These are phyloP conservation scores for Colletotrichum orchidophilum DNA, from an alignment of 2,329 filamentous ascomycete genomes.

Conservation along the genomic window DNA sequence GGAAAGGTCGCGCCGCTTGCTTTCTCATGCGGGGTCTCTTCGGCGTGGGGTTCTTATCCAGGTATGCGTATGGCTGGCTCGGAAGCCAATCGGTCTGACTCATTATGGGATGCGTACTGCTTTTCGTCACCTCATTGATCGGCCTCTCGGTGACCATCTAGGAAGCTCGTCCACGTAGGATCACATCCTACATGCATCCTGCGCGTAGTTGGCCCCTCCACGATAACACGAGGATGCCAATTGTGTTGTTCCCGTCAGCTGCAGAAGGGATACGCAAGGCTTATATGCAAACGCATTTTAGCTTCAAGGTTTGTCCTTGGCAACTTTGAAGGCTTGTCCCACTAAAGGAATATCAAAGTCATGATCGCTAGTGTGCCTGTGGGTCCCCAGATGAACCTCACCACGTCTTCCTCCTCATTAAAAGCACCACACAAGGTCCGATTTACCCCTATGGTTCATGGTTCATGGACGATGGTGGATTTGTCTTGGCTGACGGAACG, in stretches of 20 bases:
- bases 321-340: neutral
- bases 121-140: neutral
- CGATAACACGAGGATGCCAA: neutral
- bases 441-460: neutral
- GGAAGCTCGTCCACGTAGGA: conserved; percentile 8
- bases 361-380: neutral
- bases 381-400: neutral
- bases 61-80: neutral
- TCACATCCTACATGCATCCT: neutral
- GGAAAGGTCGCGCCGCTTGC: neutral
- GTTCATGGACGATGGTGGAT: neutral
- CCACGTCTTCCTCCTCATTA: too few relatives aligned
- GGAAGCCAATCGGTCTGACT: conserved; percentile 24
- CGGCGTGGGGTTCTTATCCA: neutral
- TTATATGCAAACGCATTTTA: conserved; percentile 11
- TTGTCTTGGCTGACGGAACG: neutral
- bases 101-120: neutral
- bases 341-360: neutral
- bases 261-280: neutral
- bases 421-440: neutral
- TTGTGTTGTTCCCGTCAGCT: conserved; percentile 21
- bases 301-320: conserved; percentile 17
- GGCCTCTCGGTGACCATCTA: neutral
- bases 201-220: neutral
- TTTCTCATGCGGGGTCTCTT: neutral